Evolutionary conservation across 176 grass and related monocot genomes (phyloP).

Genomic region (Triticum dicoccoides): DNA sequence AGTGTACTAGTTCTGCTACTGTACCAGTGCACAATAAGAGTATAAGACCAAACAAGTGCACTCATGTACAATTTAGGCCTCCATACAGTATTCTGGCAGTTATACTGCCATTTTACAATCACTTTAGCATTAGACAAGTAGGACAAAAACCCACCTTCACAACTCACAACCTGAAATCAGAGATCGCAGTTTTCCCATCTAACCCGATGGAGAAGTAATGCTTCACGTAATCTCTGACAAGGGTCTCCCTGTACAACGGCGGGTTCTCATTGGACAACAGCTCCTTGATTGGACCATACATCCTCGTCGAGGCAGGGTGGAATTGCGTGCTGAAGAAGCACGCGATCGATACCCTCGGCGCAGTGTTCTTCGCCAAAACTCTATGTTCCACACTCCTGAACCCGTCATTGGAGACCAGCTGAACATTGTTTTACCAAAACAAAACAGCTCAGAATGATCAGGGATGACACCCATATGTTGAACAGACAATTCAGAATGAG

Average conservation of each 20-base stretch:
- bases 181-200: constrained; percentile 35
- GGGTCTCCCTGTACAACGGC: constrained; percentile 45
- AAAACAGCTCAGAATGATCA: neutral
- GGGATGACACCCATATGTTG: neutral
- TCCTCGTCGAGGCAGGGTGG: constrained; percentile 32
- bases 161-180: constrained; percentile 46
- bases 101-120: neutral
- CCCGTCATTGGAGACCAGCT: constrained; percentile 63
- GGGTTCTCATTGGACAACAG: constrained; percentile 42
- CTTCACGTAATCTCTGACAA: constrained; percentile 34
- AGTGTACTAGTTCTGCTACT: neutral
- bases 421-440: neutral
- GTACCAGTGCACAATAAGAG: neutral
- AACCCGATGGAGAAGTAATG: constrained; percentile 32
- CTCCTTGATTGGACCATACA: constrained; percentile 69
- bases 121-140: neutral
- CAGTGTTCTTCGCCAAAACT: constrained; percentile 41
- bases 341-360: constrained; percentile 38
- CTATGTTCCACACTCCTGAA: constrained; percentile 62
- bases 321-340: constrained; percentile 59
- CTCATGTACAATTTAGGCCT: neutral
- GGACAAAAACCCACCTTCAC: neutral
- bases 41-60: neutral
- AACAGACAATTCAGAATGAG: neutral
- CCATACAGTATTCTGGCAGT: neutral